A percentile compares a stretch with the other conserved stretches of the same genome.
Evolutionary conservation across 2,329 filamentous ascomycete genomes (phyloP).

Genomic region (Furcasterigmium furcatum): DNA sequence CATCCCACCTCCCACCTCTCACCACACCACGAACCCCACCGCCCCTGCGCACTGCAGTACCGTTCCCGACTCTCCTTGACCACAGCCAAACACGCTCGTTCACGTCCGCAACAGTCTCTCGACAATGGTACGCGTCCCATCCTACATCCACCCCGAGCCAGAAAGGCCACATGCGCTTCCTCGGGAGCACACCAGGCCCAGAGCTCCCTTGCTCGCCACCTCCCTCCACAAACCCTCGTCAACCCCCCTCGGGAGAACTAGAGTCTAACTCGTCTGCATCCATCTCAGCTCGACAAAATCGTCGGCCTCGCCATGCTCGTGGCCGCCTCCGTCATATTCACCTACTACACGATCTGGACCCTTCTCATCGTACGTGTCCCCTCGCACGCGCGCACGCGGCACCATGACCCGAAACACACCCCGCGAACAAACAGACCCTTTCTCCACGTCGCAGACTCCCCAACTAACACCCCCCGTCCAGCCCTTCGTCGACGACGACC

Average conservation of each 20-base stretch:
- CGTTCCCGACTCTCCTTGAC: no score
- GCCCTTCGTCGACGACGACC: slow-evolving; percentile 96
- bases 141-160: slow-evolving; percentile 3
- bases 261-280: not conserved
- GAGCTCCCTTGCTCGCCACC: not conserved
- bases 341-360: slow-evolving; percentile 97
- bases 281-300: slow-evolving; percentile 79
- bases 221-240: slow-evolving; percentile 14
- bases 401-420: no score
- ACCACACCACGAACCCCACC: no score
- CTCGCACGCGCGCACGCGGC: no score
- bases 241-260: not conserved
- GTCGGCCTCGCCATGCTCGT: slow-evolving; percentile 66
- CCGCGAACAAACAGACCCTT: no score
- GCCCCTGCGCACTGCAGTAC: no score
- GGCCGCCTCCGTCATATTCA: slow-evolving; percentile 60
- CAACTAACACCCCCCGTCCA: slow-evolving; percentile 31
- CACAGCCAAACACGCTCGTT: no score
- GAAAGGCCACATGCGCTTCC: not conserved
- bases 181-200: not conserved
- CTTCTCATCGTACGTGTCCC: slow-evolving; percentile 76
- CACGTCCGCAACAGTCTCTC: slow-evolving; percentile 3
- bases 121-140: slow-evolving; percentile 24
- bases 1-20: no score
- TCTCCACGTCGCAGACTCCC: no score